Conservation (phyloP, 148 eudicot genomes). For the Amaranthus hypochondriacus region DNA sequence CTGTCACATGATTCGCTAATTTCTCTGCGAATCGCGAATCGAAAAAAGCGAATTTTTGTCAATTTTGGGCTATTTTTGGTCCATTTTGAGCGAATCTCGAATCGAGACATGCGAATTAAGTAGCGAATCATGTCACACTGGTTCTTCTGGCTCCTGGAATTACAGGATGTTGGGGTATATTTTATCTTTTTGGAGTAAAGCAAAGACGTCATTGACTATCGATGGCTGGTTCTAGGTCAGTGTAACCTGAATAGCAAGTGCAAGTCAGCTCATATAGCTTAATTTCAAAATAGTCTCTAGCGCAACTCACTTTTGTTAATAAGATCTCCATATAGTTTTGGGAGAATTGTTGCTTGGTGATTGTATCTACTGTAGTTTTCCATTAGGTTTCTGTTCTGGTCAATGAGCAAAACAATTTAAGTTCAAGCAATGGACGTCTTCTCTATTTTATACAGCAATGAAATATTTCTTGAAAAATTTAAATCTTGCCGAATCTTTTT, state of each 20-base stretch:
- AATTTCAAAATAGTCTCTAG: neutral
- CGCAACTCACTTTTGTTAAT: neutral
- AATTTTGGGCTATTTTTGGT: too few relatives aligned
- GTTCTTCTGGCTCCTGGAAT: neutral
- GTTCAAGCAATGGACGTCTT: neutral
- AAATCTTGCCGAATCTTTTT: too few relatives aligned
- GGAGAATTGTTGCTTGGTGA: neutral
- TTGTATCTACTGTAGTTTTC: neutral
- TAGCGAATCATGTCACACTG: too few relatives aligned
- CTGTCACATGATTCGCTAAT: too few relatives aligned
- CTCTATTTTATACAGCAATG: too few relatives aligned
- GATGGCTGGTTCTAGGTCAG: neutral
- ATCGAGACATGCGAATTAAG: too few relatives aligned
- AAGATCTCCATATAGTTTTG: neutral
- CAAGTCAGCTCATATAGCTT: neutral
- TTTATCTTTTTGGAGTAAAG: neutral
- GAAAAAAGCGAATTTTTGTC: too few relatives aligned
- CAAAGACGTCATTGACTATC: neutral
- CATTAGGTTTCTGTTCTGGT: neutral
- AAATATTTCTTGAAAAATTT: too few relatives aligned
- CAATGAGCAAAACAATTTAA: neutral
- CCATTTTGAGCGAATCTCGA: too few relatives aligned
- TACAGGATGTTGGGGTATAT: neutral
- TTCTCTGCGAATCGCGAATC: too few relatives aligned
- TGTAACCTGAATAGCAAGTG: neutral